Percentiles rank a stretch among this genome's conserved stretches.
These are phyloP conservation scores for Schizochytrium sp. DNA, from an alignment of 108 stramenopile species.

Conservation along the genomic window DNA sequence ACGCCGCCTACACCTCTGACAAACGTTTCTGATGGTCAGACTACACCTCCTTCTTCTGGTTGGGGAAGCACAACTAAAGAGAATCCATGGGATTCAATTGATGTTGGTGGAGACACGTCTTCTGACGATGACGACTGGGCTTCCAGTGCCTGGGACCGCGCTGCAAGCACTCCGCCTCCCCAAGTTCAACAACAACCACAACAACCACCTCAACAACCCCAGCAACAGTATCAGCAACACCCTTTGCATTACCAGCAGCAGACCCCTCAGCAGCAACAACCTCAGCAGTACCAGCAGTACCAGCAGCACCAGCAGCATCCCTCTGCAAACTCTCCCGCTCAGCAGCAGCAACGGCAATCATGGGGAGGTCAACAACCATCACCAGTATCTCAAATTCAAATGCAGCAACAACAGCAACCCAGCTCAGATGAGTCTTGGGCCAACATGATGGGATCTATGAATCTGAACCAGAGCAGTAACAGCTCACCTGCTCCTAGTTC, in stretches of 20 bases:
- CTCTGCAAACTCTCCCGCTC: not conserved
- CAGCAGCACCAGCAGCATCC: not conserved
- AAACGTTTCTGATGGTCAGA: no score
- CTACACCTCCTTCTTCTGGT: no score
- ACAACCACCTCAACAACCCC: not conserved
- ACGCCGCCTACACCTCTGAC: no score
- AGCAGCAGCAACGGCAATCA: not conserved
- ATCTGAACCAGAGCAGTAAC: not conserved
- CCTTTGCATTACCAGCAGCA: not conserved
- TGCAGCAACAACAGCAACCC: not conserved
- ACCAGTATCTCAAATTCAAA: not conserved
- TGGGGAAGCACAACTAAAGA: no score
- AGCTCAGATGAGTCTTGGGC: not conserved
- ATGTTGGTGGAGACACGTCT: not conserved
- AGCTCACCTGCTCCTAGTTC: no score
- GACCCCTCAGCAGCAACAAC: not conserved
- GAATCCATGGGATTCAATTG: not conserved
- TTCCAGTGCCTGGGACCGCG: not conserved
- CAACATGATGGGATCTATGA: conserved; percentile 7
- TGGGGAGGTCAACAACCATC: not conserved
- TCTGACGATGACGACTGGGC: conserved; percentile 27
- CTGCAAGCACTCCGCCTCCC: not conserved
- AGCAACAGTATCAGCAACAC: not conserved
- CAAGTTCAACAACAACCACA: not conserved
- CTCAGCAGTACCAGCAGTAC: conserved; percentile 13